phyloP scores from a whole-genome alignment of 2,329 filamentous ascomycete species.

The Raffaelea deltoideospora region DNA sequence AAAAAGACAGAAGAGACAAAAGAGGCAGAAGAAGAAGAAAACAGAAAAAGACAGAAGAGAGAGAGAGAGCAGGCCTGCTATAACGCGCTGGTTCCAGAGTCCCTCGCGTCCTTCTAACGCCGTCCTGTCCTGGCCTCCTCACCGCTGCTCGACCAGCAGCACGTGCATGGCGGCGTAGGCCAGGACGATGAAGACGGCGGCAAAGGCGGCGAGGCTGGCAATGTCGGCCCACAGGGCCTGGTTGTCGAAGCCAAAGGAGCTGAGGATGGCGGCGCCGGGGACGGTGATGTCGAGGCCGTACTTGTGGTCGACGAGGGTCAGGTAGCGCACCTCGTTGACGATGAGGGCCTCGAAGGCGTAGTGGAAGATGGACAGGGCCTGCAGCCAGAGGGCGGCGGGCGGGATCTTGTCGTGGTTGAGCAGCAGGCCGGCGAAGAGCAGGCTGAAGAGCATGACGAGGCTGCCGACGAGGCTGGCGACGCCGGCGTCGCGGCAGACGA shows the following conservation, averaged over 20 bases:
- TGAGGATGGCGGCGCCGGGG: slow-evolving; percentile 83
- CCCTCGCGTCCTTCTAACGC: neutral
- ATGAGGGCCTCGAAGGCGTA: slow-evolving; percentile 94
- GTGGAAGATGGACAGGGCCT: slow-evolving; percentile 92
- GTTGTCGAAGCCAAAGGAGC: slow-evolving; percentile 88
- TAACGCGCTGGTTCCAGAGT: too few species aligned
- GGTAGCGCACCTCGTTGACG: slow-evolving; percentile 86
- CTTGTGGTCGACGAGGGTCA: slow-evolving; percentile 84
- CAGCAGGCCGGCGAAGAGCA: slow-evolving; percentile 85
- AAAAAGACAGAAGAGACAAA: neutral
- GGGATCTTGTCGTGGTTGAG: slow-evolving; percentile 93
- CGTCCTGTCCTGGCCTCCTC: neutral
- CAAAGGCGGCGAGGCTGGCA: slow-evolving; percentile 67
- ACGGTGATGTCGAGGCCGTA: slow-evolving; percentile 95
- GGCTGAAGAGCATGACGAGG: slow-evolving; percentile 91
- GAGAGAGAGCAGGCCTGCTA: neutral
- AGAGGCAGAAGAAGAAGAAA: neutral
- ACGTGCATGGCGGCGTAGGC: slow-evolving; percentile 91
- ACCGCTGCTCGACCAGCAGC: slow-evolving; percentile 78
- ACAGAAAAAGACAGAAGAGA: neutral
- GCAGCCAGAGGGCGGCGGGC: slow-evolving; percentile 70
- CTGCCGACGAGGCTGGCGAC: slow-evolving; percentile 91
- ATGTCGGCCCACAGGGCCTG: slow-evolving; percentile 75
- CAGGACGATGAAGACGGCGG: slow-evolving; percentile 66
- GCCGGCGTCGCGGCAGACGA: slow-evolving; percentile 78